phyloP scores from a whole-genome alignment of 2,329 filamentous ascomycete species.

The Microcyclospora pomicola region DNA sequence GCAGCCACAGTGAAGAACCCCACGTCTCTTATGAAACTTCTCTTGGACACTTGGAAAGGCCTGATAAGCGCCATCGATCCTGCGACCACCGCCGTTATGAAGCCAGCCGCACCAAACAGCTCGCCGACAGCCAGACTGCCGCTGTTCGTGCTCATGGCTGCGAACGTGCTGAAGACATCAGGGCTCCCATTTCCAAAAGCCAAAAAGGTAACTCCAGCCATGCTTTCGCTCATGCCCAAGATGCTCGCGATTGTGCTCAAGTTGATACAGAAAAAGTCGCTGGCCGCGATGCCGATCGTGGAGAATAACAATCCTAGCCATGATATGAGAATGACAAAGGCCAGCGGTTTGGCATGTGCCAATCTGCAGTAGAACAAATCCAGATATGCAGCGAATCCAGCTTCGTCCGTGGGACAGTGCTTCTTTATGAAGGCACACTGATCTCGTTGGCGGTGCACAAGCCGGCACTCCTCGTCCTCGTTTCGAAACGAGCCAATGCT shows the following conservation, averaged over 20 bases:
- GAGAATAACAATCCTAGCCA: constrained; percentile 89
- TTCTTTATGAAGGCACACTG: constrained; percentile 74
- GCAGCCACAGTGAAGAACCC: constrained; percentile 83
- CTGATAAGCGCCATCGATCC: constrained; percentile 95
- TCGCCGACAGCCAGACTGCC: constrained; percentile 95
- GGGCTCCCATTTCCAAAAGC: constrained; percentile 97
- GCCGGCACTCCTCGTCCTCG: constrained; percentile 50
- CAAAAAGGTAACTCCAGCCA: constrained; percentile 90
- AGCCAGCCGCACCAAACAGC: constrained; percentile 83
- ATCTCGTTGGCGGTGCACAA: constrained; percentile 60
- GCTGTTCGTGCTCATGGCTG: constrained; percentile 91
- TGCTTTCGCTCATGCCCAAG: constrained; percentile 84
- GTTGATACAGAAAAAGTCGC: constrained; percentile 97
- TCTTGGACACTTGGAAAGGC: constrained; percentile 80
- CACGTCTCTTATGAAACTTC: constrained; percentile 83
- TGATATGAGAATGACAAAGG: constrained; percentile 61
- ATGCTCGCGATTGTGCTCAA: constrained; percentile 82
- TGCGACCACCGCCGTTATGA: constrained; percentile 91
- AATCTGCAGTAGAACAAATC: constrained; percentile 80
- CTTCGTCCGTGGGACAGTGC: constrained; percentile 80
- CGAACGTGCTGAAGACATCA: constrained; percentile 97
- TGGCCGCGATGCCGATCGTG: constrained; percentile 93
- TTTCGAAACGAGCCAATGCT: constrained; percentile 3
- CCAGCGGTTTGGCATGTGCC: constrained; percentile 52
- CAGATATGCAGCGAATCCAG: constrained; percentile 79